Evolutionary conservation across 345 rosid species (phyloP).

Genomic region (Lepidium aucheri): DNA sequence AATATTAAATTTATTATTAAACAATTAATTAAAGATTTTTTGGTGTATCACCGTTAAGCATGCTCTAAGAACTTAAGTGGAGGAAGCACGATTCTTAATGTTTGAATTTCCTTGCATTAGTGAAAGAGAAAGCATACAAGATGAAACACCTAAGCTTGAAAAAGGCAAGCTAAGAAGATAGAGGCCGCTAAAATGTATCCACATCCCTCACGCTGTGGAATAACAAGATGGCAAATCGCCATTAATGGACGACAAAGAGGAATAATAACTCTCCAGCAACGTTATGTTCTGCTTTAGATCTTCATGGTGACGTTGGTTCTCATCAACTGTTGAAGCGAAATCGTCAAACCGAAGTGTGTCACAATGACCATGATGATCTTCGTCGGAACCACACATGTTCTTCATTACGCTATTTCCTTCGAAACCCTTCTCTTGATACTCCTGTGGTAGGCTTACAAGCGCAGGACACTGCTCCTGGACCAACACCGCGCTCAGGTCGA

Average conservation of each 20-base stretch:
- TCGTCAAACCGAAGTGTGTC: background rate
- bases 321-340: background rate
- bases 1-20: no score
- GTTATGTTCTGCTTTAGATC: conserved; percentile 19
- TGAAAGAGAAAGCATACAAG: conserved; percentile 7
- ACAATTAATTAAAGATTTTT: no score
- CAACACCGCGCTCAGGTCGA: conserved; percentile 18
- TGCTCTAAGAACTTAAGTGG: no score
- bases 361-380: conserved; percentile 1
- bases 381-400: conserved; percentile 5
- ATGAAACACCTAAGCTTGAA: conserved; percentile 2
- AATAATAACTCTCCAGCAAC: conserved; percentile 20
- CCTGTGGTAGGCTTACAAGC: conserved; percentile 20
- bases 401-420: conserved; percentile 6
- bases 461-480: conserved; percentile 27
- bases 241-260: conserved; percentile 7
- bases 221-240: conserved; percentile 19
- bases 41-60: no score
- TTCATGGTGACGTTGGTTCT: background rate
- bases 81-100: no score
- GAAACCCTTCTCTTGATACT: conserved; percentile 17
- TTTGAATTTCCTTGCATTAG: background rate
- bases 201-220: conserved; percentile 14
- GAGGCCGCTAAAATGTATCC: background rate
- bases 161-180: conserved; percentile 4